These are phyloP conservation scores for Ophiostoma sp. DNA, from an alignment of 2,329 filamentous ascomycete genomes.

Conservation along the genomic window DNA sequence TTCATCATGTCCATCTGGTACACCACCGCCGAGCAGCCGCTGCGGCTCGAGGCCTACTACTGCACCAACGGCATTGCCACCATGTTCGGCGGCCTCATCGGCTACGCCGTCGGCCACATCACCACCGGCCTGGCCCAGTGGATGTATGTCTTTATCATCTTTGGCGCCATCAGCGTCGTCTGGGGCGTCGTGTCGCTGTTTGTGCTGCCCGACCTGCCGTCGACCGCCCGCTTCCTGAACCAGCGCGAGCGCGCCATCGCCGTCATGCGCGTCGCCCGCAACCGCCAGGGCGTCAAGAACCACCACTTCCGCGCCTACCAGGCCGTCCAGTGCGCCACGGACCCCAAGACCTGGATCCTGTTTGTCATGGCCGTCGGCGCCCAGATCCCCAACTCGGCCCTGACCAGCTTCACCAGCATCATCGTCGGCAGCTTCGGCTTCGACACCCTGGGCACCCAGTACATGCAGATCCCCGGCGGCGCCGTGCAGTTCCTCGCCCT, in stretches of 20 bases:
- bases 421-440: conserved; percentile 35
- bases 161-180: conserved; percentile 46
- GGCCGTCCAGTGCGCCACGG: conserved; percentile 51
- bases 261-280: conserved; percentile 49
- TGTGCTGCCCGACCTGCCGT: conserved; percentile 49
- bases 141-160: conserved; percentile 46
- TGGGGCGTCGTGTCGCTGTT: conserved; percentile 43
- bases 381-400: conserved; percentile 37
- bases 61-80: conserved; percentile 50
- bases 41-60: conserved; percentile 56
- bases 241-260: conserved; percentile 48
- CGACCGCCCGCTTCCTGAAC: conserved; percentile 49
- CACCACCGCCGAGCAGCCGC: conserved; percentile 56
- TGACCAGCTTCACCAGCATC: conserved; percentile 32
- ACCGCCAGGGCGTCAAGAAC: conserved; percentile 57
- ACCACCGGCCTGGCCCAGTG: conserved; percentile 28
- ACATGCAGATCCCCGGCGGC: conserved; percentile 54
- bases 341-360: conserved; percentile 55
- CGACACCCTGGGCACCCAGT: conserved; percentile 30
- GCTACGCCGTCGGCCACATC: conserved; percentile 31
- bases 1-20: conserved; percentile 62
- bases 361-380: conserved; percentile 37
- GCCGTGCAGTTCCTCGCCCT: conserved; percentile 52
- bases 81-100: conserved; percentile 28
- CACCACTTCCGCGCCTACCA: conserved; percentile 51